Base-by-base conservation (phyloP, 2,329 filamentous ascomycete genomes). In the Pezicula neosporulosa region DNA sequence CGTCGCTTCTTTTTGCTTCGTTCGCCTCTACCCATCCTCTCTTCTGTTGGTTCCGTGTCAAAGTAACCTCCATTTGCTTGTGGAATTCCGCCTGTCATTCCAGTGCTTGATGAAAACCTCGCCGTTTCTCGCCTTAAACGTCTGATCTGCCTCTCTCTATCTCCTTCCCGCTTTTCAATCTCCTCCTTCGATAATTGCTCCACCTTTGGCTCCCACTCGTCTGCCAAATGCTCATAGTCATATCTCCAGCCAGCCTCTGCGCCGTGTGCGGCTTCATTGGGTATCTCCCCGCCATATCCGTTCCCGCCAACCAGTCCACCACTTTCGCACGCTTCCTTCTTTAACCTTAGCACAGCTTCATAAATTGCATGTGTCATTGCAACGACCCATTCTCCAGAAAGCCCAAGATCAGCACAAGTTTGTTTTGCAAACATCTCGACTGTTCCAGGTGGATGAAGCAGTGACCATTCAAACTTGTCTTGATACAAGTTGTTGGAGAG, bases 401-500 rank as follows among this genome's bases (percentile, higher is more conserved):
- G 75, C 6, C 93, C 93, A 8, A 99, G 76, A 66, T 99, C 94
- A 27, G 90, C 89, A 66, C 94, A 97, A 0, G 94, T 97, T 58
- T 90, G 84, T 66, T 90, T 90, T 33, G 94, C 92, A 68, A 97
- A 97, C 12, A 87, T 83, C 68, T 99, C 93, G 0, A 94, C 90
- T 39, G 93, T 91, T 19, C 93, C 93, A 2, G 91, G 88, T 2
- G 92, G 91, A 63, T 97, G 92, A 16, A 96, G 77, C 18, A 99
- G 76, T 5, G 93, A 97, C 93, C 93, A 97, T 68, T 97, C 93
- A 58, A 99, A 97, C 65, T 92, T 96, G 76, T 99, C 94, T 3
- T 90, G 95, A 70, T 97, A 97, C 12, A 97, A 80, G 61, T 89
- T 86, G 50, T 95, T 96, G 48, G 91, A 86, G 19, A 97, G 79